Conservation (phyloP, 2,329 filamentous ascomycete species). For the Cladobotryum protrusum region DNA sequence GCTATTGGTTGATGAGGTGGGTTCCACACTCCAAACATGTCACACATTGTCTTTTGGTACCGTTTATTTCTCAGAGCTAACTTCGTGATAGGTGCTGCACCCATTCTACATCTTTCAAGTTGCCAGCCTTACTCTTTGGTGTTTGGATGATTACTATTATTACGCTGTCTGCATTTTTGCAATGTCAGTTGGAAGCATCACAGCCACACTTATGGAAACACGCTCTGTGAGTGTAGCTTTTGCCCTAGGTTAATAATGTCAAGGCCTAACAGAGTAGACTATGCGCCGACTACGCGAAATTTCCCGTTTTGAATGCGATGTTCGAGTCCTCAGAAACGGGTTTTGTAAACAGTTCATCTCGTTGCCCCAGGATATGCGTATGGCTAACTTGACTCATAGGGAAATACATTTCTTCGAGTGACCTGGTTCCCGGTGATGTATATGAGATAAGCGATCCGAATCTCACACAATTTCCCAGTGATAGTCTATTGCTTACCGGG, state of each 20-base stretch:
- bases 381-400: constrained; percentile 34
- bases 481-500: constrained; percentile 83
- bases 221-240: constrained; percentile 53
- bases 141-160: constrained; percentile 93
- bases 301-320: constrained; percentile 90
- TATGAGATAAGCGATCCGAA: constrained; percentile 96
- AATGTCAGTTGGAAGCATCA: constrained; percentile 90
- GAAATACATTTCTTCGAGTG: constrained; percentile 78
- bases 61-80: background rate
- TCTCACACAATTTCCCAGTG: constrained; percentile 80
- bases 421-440: constrained; percentile 90
- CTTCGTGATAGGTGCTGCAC: constrained; percentile 67
- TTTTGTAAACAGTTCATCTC: constrained; percentile 60
- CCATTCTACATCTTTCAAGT: constrained; percentile 98
- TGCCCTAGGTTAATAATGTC: background rate
- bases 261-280: constrained; percentile 45
- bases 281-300: constrained; percentile 89
- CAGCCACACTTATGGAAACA: constrained; percentile 83
- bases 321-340: constrained; percentile 85
- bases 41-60: background rate
- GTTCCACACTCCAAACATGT: constrained; percentile 2
- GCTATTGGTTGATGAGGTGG: constrained; percentile 80
- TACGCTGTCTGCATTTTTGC: constrained; percentile 92
- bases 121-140: constrained; percentile 90
- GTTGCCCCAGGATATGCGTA: no score